phyloP scores from a whole-genome alignment of 192 early-diverging fungal species.

The Jimgerdemannia lactiflua region DNA sequence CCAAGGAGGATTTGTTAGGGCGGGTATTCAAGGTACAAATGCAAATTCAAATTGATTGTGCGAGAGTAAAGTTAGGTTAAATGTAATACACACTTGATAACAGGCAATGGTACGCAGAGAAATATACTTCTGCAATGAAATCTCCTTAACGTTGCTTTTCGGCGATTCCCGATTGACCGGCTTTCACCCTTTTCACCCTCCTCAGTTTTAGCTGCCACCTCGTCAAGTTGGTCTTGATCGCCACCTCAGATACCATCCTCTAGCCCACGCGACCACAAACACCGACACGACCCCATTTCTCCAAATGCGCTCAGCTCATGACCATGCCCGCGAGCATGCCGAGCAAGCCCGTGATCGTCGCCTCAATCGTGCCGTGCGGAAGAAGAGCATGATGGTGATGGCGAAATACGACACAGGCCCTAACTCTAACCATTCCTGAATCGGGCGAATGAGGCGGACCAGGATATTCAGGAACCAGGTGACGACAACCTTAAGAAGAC shows the following conservation, averaged over 20 bases:
- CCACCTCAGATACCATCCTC: slow-evolving; percentile 23
- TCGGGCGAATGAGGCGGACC: slow-evolving; percentile 30
- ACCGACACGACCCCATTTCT: no score
- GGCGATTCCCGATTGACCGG: background rate
- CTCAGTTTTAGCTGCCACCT: slow-evolving; percentile 15
- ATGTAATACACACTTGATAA: slow-evolving; percentile 25
- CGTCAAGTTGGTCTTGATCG: slow-evolving; percentile 27
- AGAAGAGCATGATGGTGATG: slow-evolving; percentile 37
- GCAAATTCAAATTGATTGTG: slow-evolving; percentile 7
- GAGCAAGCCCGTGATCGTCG: slow-evolving; percentile 37
- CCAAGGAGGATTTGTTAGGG: slow-evolving; percentile 83
- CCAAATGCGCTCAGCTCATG: slow-evolving; percentile 39
- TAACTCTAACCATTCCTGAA: slow-evolving; percentile 13
- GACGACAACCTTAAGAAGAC: slow-evolving; percentile 40
- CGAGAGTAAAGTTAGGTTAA: slow-evolving; percentile 1
- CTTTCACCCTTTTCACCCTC: slow-evolving; percentile 4
- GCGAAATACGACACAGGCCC: slow-evolving; percentile 27
- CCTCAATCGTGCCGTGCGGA: slow-evolving; percentile 42
- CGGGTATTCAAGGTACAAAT: slow-evolving; percentile 84
- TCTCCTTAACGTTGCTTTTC: slow-evolving; percentile 9
- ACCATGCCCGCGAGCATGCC: slow-evolving; percentile 31
- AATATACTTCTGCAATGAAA: slow-evolving; percentile 23
- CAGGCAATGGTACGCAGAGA: slow-evolving; percentile 39
- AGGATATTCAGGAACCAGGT: slow-evolving; percentile 27
- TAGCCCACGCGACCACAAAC: no score